phyloP scores from a whole-genome alignment of 2,329 filamentous ascomycete species.

The Aspergillus bombycis region DNA sequence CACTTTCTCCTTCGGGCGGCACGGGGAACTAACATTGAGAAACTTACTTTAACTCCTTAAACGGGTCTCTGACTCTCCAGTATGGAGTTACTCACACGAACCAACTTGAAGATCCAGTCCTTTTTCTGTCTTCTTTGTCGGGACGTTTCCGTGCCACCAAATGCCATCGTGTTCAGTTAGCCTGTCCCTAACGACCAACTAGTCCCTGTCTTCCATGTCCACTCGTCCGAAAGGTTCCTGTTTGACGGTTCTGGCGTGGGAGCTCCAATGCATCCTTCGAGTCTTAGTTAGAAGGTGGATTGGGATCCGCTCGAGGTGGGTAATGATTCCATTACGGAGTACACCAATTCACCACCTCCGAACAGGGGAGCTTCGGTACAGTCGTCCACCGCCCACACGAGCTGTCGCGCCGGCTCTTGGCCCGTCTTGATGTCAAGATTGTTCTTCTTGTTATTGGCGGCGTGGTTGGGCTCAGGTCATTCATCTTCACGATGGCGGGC shows the following conservation, averaged over 20 bases:
- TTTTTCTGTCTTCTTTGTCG: constrained; percentile 11
- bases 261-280: constrained; percentile 13
- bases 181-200: constrained; percentile 5
- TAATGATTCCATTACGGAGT: constrained; percentile 22
- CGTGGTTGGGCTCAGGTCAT: neutral
- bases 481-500: neutral
- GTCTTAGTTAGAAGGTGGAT: constrained; percentile 16
- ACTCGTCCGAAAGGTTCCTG: constrained; percentile 17
- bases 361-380: constrained; percentile 14
- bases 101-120: constrained; percentile 13
- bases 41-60: constrained; percentile 4
- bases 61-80: constrained; percentile 6
- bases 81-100: constrained; percentile 9
- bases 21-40: constrained; percentile 6
- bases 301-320: constrained; percentile 25
- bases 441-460: neutral
- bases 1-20: constrained; percentile 8
- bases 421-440: constrained; percentile 2
- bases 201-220: constrained; percentile 6
- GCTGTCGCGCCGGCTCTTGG: constrained; percentile 13
- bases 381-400: constrained; percentile 18
- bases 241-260: constrained; percentile 15
- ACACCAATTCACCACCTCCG: constrained; percentile 16
- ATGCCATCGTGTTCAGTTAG: constrained; percentile 2
- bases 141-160: constrained; percentile 14